Evolutionary conservation across 2,329 filamentous ascomycete species (phyloP), one percentile per base, ranked within the genome.

Genomic region (Sporothrix brasiliensis): DNA sequence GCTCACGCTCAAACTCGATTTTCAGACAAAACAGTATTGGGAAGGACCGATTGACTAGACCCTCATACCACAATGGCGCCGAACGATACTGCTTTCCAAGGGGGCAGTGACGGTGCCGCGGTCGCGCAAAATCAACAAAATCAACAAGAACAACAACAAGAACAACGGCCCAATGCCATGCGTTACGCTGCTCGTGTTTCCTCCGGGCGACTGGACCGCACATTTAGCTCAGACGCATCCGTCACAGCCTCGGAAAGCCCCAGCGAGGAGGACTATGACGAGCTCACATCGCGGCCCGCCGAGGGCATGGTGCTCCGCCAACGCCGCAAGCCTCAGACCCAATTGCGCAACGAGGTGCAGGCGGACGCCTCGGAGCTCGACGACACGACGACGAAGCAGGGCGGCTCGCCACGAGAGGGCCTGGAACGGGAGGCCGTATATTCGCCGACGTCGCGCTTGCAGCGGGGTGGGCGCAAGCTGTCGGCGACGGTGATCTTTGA

Each of bases 241-340:
- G n/a, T 72, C 3, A 73, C 72, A 73, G 75, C 44, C 1, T 82
- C 80, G 2, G 82, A 82, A 16, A 82, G 79, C 16, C 77, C 81
- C 1, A 84, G 81, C 50, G 82, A 83, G 69, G 82, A 84, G 72
- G 82, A 84, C 69, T 83, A 83, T 61, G 81, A 84, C 44, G 79
- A 81, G 19, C 76, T 78, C 21, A 74, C 74, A 1, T 74, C 49
- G 13, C 71, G 67, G 66, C 73, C 70, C 11, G 68, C 70, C n/a
- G 74, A 70, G 21, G 71, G 71, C 21, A 74, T 77, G 58, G 73
- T 76, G 11, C 74, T 74, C 34, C 71, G 74, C 19, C 70, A 70
- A 67, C 71, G 73, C 7, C 68, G 68, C 27, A 71, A 52, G 39
- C 52, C 50, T 1, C 68, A 66, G 10, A 72, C 66, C 19, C 69